Evolutionary conservation across 1,284 basidiomycete genomes (phyloP).

Genomic region (Exsudoporus floridanus): DNA sequence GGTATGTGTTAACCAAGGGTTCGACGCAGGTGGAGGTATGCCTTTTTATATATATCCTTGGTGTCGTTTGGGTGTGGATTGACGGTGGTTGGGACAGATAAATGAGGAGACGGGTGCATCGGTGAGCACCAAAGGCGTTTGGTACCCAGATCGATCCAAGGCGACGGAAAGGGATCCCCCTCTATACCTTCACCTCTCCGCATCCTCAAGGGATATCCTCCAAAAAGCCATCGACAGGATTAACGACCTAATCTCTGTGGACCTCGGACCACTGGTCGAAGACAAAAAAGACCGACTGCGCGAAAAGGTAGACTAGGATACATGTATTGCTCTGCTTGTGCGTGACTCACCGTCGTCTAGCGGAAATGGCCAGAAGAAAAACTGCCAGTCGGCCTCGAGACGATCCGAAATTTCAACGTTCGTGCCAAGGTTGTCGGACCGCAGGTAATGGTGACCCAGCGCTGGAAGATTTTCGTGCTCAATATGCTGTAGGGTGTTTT

Average conservation of each 20-base stretch:
- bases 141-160: conserved; percentile 90
- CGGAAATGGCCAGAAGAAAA: conserved; percentile 98
- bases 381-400: conserved; percentile 83
- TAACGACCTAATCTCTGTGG: conserved; percentile 81
- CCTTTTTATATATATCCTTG: conserved; percentile 13
- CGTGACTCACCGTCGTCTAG: conserved; percentile 36
- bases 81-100: conserved; percentile 53
- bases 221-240: conserved; percentile 82
- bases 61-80: neutral
- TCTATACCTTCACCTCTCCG: conserved; percentile 91
- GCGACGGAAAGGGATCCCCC: conserved; percentile 92
- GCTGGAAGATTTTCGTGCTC: neutral
- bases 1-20: conserved; percentile 94
- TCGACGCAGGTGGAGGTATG: conserved; percentile 87
- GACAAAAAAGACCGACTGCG: conserved; percentile 70
- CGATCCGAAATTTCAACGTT: conserved; percentile 94
- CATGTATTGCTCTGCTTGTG: neutral
- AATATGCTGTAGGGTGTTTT: conserved; percentile 73
- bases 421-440: conserved; percentile 97
- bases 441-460: conserved; percentile 51
- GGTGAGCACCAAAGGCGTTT: conserved; percentile 88
- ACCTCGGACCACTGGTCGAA: conserved; percentile 87
- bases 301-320: conserved; percentile 47
- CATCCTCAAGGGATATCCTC: conserved; percentile 75
- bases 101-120: conserved; percentile 87